Conservation (phyloP, 2,329 filamentous ascomycete species). For the Myriosclerotinia scirpicola region DNA sequence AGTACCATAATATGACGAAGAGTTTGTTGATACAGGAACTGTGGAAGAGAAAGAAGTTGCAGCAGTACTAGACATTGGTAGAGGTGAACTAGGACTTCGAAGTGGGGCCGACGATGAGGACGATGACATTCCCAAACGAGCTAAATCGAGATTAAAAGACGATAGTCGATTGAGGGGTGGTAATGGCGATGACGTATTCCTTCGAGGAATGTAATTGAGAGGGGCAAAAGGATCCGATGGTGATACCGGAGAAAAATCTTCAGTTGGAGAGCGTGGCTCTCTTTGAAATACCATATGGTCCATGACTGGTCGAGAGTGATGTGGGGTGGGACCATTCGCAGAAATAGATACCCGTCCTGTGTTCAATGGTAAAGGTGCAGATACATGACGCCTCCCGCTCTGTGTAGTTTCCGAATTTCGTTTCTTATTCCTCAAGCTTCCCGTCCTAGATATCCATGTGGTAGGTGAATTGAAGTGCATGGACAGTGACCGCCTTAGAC, state of each 20-base stretch:
- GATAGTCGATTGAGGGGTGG: slow-evolving; percentile 55
- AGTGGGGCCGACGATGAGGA: slow-evolving; percentile 40
- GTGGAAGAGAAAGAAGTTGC: slow-evolving; percentile 46
- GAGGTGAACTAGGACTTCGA: slow-evolving; percentile 35
- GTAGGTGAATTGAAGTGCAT: slow-evolving; percentile 59
- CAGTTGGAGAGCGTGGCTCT: slow-evolving; percentile 26
- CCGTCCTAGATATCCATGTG: slow-evolving; percentile 56
- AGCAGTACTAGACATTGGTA: slow-evolving; percentile 36
- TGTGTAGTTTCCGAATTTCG: slow-evolving; percentile 47
- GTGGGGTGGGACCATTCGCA: slow-evolving; percentile 31
- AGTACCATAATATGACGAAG: slow-evolving; percentile 30
- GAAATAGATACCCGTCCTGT: slow-evolving; percentile 35
- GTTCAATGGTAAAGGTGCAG: slow-evolving; percentile 49
- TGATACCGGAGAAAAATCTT: slow-evolving; percentile 30
- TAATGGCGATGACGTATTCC: slow-evolving; percentile 56
- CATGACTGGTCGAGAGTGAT: slow-evolving; percentile 30
- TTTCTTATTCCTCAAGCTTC: slow-evolving; percentile 58
- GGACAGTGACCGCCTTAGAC: slow-evolving; percentile 55
- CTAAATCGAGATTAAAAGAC: slow-evolving; percentile 55
- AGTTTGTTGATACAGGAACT: slow-evolving; percentile 46
- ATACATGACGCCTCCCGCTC: slow-evolving; percentile 53
- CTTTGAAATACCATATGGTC: slow-evolving; percentile 34
- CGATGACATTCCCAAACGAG: slow-evolving; percentile 48
- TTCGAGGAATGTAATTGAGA: slow-evolving; percentile 31
- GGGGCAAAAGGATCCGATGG: slow-evolving; percentile 34